Base-by-base conservation (phyloP, 1,284 basidiomycete genomes). In the Cryptococcus jaspeensis region DNA sequence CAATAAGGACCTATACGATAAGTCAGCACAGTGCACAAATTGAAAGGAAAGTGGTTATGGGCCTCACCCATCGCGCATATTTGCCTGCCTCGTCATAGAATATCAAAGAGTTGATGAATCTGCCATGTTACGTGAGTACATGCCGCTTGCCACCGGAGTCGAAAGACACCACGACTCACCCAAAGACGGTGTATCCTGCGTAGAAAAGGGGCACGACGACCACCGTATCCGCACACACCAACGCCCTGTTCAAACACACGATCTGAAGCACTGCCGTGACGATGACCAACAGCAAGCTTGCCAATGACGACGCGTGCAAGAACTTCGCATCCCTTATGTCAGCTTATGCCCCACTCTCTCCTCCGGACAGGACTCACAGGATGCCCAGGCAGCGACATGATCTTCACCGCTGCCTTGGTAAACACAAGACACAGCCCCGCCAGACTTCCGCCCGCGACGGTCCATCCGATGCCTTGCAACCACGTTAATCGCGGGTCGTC, bases 401-500 rank as follows among this genome's bases (percentile, higher is more conserved):
- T 60, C 62, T 73, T 67, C 50, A 73, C 70, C 7, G 84, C 84
- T 36, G 88, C 89, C 75, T 95, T 95, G 1, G 93, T 92, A 70
- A 96, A 94, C 2, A 97, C 90, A 49, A 97, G 80, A 76, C 86
- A 88, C 42, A 87, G 86, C 2, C 93, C 93, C 1, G 91, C 91
- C 35, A 97, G 80, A 36, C 89, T 86, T 7, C 93, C 93, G 32
- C 92, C 92, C 53, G 86, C 86, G 56, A 90, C 91, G 1, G 90
- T 88, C 92, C 92, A 97, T 0, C 87, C 88, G 50, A 96, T 89
- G 6, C 92, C 93, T 46, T 93, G 82, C 15, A 90, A 86, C 88
- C 91, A 95, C 4, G 86, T 86, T 46, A 96, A 80, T 45, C 87
- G 85, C 64, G 84, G 87, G 68, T 96, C 92, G 63, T 88, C 86